phyloP scores from a whole-genome alignment of 2,329 filamentous ascomycete species.

The Colletotrichum sansevieriae region DNA sequence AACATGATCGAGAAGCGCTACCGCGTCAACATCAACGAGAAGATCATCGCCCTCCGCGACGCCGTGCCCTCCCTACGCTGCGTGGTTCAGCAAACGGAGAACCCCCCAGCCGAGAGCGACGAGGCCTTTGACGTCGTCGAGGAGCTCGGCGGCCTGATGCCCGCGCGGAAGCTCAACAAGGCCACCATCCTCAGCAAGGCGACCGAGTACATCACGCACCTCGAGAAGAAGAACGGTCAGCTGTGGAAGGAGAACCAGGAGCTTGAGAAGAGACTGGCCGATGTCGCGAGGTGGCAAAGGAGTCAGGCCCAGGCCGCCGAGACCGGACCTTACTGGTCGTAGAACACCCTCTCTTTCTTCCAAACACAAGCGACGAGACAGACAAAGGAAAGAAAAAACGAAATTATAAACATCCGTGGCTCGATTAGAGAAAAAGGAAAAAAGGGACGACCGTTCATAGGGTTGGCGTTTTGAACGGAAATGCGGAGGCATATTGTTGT shows the following conservation, averaged over 20 bases:
- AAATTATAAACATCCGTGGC: background rate
- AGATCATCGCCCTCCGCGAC: constrained; percentile 81
- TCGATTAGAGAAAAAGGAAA: too few species aligned
- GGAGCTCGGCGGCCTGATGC: constrained; percentile 49
- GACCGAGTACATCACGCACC: constrained; percentile 54
- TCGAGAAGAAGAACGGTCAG: constrained; percentile 52
- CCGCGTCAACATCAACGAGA: constrained; percentile 86
- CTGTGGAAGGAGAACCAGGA: constrained; percentile 51
- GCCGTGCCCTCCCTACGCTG: constrained; percentile 68
- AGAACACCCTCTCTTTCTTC: background rate
- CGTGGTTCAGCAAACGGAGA: constrained; percentile 49
- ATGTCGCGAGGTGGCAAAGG: constrained; percentile 36
- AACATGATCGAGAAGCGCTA: constrained; percentile 91
- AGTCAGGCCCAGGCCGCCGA: constrained; percentile 20
- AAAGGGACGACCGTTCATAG: too few species aligned
- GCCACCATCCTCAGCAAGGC: constrained; percentile 57
- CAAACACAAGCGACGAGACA: background rate
- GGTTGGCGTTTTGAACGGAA: too few species aligned
- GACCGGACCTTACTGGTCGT: constrained; percentile 27
- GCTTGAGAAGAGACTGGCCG: constrained; percentile 47
- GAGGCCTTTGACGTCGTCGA: constrained; percentile 44
- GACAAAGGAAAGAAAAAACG: constrained; percentile 5
- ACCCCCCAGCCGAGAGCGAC: constrained; percentile 46
- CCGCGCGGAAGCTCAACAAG: constrained; percentile 58
- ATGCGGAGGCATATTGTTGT: too few species aligned